Evolutionary conservation across 139 green algal genomes (phyloP), one percentile per base, ranked within the genome.

Genomic region (Picochlorum sp.): DNA sequence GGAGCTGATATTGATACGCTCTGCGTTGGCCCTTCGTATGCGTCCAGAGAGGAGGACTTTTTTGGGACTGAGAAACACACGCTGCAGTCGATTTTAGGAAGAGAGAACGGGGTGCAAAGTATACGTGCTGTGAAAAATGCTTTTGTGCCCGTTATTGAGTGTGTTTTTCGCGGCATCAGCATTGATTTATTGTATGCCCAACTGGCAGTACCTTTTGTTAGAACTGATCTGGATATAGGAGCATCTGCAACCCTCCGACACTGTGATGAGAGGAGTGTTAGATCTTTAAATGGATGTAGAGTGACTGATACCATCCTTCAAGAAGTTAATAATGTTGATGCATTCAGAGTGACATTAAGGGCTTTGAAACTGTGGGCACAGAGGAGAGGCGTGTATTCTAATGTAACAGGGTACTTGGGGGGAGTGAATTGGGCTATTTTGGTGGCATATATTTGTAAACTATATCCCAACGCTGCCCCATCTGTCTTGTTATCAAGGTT

Each of bases 391-490:
- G 80, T 96, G 6, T 90, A 91, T 79, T 81, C 65, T 66, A 96
- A 96, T 71, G 82, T 90, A 4, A 77, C 77, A 3, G 93, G 93
- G 20, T 97, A 91, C 72, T 77, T 98, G 50, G 92, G 92, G 11
- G 93, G 93, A 16, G 86, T 98, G 24, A 98, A 98, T 69, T 93
- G 87, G 85, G 92, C 93, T 47, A 92, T 98, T 57, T 80, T 98
- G 58, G 87, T 94, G 44, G 93, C 89, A 3, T 81, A 91, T 57
- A 65, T 94, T 6, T 95, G 86, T 74, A 90, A 95, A 75, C 83
- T 92, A 50, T 98, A 95, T 77, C 93, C 93, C 2, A 88, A 78
- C 9, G 80, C 66, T 1, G 61, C 61, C 3, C 62, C 86, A 55
- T 81, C 65, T 61, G 72, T 88, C 41, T 54, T 95, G 1, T 44